These are phyloP conservation scores for Tolypocladium paradoxum DNA, from an alignment of 2,329 filamentous ascomycete genomes.

Conservation along the genomic window DNA sequence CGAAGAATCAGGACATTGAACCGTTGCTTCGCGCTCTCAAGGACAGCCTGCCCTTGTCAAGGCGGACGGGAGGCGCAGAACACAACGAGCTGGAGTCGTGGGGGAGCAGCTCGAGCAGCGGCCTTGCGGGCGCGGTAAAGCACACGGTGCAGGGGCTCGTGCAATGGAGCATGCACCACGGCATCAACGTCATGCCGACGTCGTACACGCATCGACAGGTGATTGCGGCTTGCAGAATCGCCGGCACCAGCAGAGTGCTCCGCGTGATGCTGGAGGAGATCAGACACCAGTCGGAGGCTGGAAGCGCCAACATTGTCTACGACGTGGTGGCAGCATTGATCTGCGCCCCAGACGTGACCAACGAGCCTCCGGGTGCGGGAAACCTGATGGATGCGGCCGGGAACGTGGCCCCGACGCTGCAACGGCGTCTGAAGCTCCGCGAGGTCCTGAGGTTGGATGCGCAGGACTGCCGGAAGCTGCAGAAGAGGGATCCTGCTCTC, in stretches of 20 bases:
- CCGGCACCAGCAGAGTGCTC: slow-evolving; percentile 52
- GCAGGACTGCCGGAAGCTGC: slow-evolving; percentile 44
- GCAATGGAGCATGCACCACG: slow-evolving; percentile 53
- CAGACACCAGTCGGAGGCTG: slow-evolving; percentile 47
- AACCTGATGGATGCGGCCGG: slow-evolving; percentile 22
- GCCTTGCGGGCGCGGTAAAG: slow-evolving; percentile 46
- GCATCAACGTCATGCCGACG: slow-evolving; percentile 44
- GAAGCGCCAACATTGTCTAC: slow-evolving; percentile 50
- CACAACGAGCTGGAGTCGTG: slow-evolving; percentile 60
- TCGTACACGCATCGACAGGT: slow-evolving; percentile 65
- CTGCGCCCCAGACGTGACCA: slow-evolving; percentile 52
- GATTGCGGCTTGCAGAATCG: slow-evolving; percentile 46
- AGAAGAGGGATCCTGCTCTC: slow-evolving; percentile 43
- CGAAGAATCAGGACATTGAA: slow-evolving; percentile 58
- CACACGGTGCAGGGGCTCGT: slow-evolving; percentile 52
- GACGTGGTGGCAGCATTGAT: slow-evolving; percentile 61
- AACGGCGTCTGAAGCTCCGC: slow-evolving; percentile 44
- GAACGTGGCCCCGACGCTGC: slow-evolving; percentile 24
- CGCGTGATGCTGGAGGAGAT: slow-evolving; percentile 57
- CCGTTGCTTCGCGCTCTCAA: slow-evolving; percentile 57
- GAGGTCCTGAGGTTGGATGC: slow-evolving; percentile 48
- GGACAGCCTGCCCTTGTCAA: slow-evolving; percentile 43
- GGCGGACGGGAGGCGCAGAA: slow-evolving; percentile 51
- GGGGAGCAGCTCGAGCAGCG: slow-evolving; percentile 44
- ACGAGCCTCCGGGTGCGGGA: slow-evolving; percentile 24